Base-by-base conservation (phyloP, 2,329 filamentous ascomycete genomes). In the Aspergillus novofumigatus region DNA sequence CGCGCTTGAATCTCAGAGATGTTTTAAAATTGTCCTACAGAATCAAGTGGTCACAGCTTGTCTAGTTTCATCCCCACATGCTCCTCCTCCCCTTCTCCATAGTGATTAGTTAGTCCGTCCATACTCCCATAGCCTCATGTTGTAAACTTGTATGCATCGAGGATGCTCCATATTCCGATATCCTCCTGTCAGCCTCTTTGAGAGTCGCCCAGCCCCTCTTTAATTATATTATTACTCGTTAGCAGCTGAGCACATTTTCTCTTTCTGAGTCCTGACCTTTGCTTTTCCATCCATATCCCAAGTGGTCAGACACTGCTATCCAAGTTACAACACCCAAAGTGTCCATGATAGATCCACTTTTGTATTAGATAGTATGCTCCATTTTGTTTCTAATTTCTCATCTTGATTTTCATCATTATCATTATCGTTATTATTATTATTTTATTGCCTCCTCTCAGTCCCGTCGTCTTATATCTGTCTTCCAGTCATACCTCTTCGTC, bases 401-500 rank as follows among this genome's bases (percentile, higher is more conserved):
- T 38, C 32, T 38, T 38, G 32, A 38, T 38, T 38, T 7, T 38
- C 14, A 17, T 35, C 14, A 38, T 17, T 38, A 35, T 29, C 28
- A 32, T 11, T 32, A 11, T 32, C 29, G 10, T 32, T 29, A 10
- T 29, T 35, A 35, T 35, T 35, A 51, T 52, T 44, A 38, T 44
- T 48, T 51, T 52, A 23, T 47, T 38, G 32, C 32, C 14, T 35
- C 32, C 32, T 17, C 32, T 38, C 32, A 38, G 14, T 38, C 6
- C 6, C 32, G 11, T 38, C 32, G 32, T 17, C 32, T 38, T 38
- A 38, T 38, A 38, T 38, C 32, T 38, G 32, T 58, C 45, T 41
- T 49, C 58, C 48, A 50, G 42, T 55, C 54, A 44, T 59, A 55
- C 60, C 49, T 59, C 53, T 44, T 51, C 23, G 25, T 52, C 53